Evolutionary conservation across 805 yeast species (phyloP).

Genomic region (Pichia eremophila): DNA sequence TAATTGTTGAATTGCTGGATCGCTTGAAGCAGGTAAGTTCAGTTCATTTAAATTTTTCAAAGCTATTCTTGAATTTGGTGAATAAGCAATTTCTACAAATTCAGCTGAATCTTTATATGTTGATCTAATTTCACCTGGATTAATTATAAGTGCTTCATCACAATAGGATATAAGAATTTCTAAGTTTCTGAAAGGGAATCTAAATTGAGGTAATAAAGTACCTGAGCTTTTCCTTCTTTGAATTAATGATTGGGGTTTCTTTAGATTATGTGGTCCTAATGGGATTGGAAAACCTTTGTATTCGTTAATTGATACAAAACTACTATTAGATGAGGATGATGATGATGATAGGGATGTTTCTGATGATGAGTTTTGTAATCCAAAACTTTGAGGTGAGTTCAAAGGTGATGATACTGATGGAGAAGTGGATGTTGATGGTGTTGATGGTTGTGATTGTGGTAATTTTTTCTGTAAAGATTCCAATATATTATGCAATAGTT

Average conservation of each 20-base stretch:
- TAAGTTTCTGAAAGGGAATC: constrained; percentile 57
- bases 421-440: constrained; percentile 11
- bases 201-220: constrained; percentile 27
- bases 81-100: constrained; percentile 28
- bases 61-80: constrained; percentile 56
- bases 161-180: constrained; percentile 53
- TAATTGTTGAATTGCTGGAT: constrained; percentile 53
- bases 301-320: constrained; percentile 26
- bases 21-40: constrained; percentile 42
- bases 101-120: constrained; percentile 15
- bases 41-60: constrained; percentile 35
- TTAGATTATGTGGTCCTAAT: constrained; percentile 10
- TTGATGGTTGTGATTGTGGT: constrained; percentile 18
- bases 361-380: not conserved
- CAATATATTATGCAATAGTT: constrained; percentile 34
- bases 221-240: constrained; percentile 33
- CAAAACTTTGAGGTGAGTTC: not conserved
- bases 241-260: constrained; percentile 16
- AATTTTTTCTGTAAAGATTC: constrained; percentile 27
- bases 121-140: constrained; percentile 51
- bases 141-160: constrained; percentile 65
- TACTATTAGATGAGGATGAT: constrained; percentile 8
- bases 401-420: constrained; percentile 4
- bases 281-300: constrained; percentile 52
- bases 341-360: constrained; percentile 9